phyloP scores from a whole-genome alignment of 73 alveolate species.

The Effrenium voratum region DNA sequence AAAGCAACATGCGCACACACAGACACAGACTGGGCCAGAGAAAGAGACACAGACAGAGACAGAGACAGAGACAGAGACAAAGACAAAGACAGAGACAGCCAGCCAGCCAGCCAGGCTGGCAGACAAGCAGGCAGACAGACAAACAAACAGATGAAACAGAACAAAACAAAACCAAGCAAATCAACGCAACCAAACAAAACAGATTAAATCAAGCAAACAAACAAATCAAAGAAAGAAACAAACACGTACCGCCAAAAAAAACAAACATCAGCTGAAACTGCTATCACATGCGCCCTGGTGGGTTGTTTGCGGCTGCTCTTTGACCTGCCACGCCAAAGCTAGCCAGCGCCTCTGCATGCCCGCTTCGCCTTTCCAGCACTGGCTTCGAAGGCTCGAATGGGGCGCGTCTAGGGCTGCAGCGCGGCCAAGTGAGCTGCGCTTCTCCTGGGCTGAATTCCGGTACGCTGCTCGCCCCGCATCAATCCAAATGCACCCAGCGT shows the following conservation, averaged over 20 bases:
- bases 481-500: not conserved
- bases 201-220: too few species aligned
- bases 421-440: slow-evolving; percentile 50
- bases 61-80: too few species aligned
- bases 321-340: not conserved
- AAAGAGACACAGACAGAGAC: not conserved
- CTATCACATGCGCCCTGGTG: not conserved
- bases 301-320: not conserved
- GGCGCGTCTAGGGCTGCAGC: not conserved
- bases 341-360: slow-evolving; percentile 14
- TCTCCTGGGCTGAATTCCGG: not conserved
- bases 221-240: too few species aligned
- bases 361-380: not conserved
- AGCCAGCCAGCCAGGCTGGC: too few species aligned
- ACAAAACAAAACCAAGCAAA: too few species aligned
- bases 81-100: too few species aligned
- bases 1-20: not conserved
- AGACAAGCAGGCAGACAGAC: too few species aligned
- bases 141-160: too few species aligned
- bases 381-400: not conserved
- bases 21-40: not conserved
- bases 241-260: too few species aligned
- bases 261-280: not conserved
- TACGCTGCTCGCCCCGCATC: not conserved
- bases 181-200: too few species aligned